These are phyloP conservation scores for Phaeosphaeriaceae sp. DNA, from an alignment of 2,329 filamentous ascomycete species.

Conservation along the genomic window DNA sequence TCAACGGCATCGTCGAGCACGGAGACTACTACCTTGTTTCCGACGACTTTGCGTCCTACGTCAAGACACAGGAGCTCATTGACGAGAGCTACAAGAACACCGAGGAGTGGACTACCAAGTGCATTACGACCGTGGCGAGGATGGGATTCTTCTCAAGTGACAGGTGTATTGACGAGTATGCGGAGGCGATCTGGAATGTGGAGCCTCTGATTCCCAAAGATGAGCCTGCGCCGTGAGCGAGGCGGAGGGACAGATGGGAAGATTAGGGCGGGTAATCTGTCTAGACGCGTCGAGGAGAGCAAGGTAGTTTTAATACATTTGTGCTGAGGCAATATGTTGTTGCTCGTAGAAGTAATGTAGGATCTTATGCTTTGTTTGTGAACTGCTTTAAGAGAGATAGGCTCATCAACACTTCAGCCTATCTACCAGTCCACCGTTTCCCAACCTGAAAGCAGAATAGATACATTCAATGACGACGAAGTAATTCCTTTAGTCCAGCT, in stretches of 20 bases:
- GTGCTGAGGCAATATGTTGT: neutral
- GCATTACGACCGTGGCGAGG: constrained; percentile 82
- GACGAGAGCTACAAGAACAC: constrained; percentile 92
- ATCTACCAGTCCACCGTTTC: too few relatives aligned
- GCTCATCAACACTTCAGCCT: too few relatives aligned
- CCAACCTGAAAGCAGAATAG: too few relatives aligned
- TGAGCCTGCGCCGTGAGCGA: constrained; percentile 27
- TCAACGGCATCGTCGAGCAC: constrained; percentile 86
- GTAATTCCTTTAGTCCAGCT: too few relatives aligned
- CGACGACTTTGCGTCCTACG: constrained; percentile 95
- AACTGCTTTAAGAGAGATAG: too few relatives aligned
- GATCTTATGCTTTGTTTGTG: too few relatives aligned
- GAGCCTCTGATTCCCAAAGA: constrained; percentile 71
- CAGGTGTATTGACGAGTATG: constrained; percentile 96
- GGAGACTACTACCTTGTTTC: constrained; percentile 98
- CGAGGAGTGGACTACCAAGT: constrained; percentile 91
- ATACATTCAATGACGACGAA: too few relatives aligned
- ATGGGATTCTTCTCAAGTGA: constrained; percentile 99
- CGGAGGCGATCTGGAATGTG: constrained; percentile 95
- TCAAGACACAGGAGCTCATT: constrained; percentile 87
- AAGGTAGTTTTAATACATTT: neutral
- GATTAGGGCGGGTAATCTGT: neutral
- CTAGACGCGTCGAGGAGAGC: neutral
- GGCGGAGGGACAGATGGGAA: neutral
- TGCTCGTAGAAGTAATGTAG: neutral